A percentile compares a stretch with the other conserved stretches of the same genome.
Evolutionary conservation across 352 stramenopile species (phyloP).

Genomic region (Pythium dissimile): DNA sequence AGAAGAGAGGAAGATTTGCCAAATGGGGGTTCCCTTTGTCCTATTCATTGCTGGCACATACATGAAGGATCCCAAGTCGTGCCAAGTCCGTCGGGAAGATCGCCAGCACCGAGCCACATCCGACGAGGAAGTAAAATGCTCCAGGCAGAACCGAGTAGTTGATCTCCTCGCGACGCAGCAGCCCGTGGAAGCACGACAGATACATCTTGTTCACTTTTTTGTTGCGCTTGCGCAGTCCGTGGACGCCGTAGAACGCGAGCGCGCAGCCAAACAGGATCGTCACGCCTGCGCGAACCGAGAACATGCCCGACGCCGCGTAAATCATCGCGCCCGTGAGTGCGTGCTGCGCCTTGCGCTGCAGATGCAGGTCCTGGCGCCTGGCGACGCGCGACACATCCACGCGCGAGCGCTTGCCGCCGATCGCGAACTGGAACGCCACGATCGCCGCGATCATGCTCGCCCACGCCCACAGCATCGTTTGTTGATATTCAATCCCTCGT

Average conservation of each 20-base stretch:
- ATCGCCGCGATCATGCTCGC: slow-evolving; percentile 8
- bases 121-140: slow-evolving; percentile 61
- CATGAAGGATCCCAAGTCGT: slow-evolving; percentile 52
- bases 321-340: slow-evolving; percentile 43
- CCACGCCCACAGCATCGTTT: slow-evolving; percentile 12
- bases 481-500: neutral
- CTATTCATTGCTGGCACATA: too few species aligned
- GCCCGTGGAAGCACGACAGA: slow-evolving; percentile 34
- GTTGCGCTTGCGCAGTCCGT: slow-evolving; percentile 29
- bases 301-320: slow-evolving; percentile 30
- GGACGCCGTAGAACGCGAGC: slow-evolving; percentile 31
- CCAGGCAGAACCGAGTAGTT: slow-evolving; percentile 32
- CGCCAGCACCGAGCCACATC: slow-evolving; percentile 32
- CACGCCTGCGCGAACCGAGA: slow-evolving; percentile 16
- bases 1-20: too few species aligned
- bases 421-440: slow-evolving; percentile 24
- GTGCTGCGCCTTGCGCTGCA: slow-evolving; percentile 53
- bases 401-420: neutral
- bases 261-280: slow-evolving; percentile 34
- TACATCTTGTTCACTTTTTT: slow-evolving; percentile 34
- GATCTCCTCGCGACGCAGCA: slow-evolving; percentile 49
- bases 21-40: too few species aligned
- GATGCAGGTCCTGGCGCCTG: slow-evolving; percentile 37
- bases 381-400: neutral
- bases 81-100: slow-evolving; percentile 37